A percentile compares a stretch with the other conserved stretches of the same genome.
phyloP scores from a whole-genome alignment of 805 yeast genomes.

The Nematodospora valgi region DNA sequence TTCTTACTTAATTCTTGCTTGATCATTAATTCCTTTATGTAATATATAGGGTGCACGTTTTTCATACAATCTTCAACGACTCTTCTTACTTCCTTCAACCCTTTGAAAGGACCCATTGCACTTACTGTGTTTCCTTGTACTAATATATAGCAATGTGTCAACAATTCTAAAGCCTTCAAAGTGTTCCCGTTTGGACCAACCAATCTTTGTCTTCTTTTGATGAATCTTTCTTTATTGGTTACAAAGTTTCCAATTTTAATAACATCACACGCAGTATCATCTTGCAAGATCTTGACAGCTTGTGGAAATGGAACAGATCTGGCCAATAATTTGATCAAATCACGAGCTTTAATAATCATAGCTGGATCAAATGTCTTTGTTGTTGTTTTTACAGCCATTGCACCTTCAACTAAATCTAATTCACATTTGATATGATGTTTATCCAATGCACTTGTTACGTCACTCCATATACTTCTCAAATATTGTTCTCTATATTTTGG shows the following conservation, averaged over 20 bases:
- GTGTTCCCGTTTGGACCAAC: constrained; percentile 98
- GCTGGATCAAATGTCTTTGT: constrained; percentile 96
- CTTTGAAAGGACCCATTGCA: constrained; percentile 94
- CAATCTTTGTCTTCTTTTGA: constrained; percentile 91
- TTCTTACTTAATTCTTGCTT: constrained; percentile 91
- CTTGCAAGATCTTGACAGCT: constrained; percentile 86
- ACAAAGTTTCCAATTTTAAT: constrained; percentile 91
- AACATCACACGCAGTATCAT: constrained; percentile 93
- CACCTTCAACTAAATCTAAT: constrained; percentile 89
- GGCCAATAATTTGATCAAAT: constrained; percentile 86
- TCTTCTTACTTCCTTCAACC: constrained; percentile 86
- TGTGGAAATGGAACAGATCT: constrained; percentile 97
- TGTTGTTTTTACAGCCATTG: constrained; percentile 95
- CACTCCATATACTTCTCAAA: constrained; percentile 87
- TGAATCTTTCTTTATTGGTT: constrained; percentile 86
- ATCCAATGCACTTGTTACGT: constrained; percentile 78
- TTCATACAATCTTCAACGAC: constrained; percentile 98
- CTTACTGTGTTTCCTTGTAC: constrained; percentile 98
- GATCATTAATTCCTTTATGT: constrained; percentile 96
- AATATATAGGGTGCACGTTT: constrained; percentile 95
- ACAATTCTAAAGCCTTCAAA: constrained; percentile 86
- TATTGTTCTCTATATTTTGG: constrained; percentile 96
- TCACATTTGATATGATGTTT: constrained; percentile 76
- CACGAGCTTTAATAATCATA: constrained; percentile 88
- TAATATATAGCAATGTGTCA: constrained; percentile 92